Percentiles rank a stretch among this genome's conserved stretches.
Conservation (phyloP, 805 yeast species). For the Teunomyces cretensis region DNA sequence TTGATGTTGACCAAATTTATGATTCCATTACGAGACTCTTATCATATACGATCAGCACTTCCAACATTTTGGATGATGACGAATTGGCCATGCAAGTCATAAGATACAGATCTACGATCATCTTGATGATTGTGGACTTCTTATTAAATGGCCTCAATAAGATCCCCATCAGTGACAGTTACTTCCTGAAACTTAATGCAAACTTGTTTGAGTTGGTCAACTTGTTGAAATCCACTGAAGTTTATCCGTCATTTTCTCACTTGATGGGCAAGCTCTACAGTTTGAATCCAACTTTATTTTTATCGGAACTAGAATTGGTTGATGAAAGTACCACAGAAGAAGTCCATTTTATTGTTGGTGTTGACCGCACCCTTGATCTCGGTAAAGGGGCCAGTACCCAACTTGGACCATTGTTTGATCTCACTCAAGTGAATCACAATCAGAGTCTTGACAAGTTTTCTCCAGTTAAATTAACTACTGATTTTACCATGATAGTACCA, state of each 20-base stretch:
- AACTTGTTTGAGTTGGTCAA: slow-evolving; percentile 33
- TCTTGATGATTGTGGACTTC: slow-evolving; percentile 26
- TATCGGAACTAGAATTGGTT: slow-evolving; percentile 22
- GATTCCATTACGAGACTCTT: slow-evolving; percentile 27
- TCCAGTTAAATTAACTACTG: slow-evolving; percentile 31
- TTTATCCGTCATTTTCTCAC: slow-evolving; percentile 20
- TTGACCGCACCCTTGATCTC: slow-evolving; percentile 22
- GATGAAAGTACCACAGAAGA: slow-evolving; percentile 28
- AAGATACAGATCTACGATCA: slow-evolving; percentile 28
- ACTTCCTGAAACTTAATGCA: slow-evolving; percentile 23
- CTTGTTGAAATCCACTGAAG: slow-evolving; percentile 30
- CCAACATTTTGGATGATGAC: slow-evolving; percentile 28
- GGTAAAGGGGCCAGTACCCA: slow-evolving; percentile 11
- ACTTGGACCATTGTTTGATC: slow-evolving; percentile 23
- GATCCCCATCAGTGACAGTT: slow-evolving; percentile 35
- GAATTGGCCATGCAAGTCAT: slow-evolving; percentile 39
- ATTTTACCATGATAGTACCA: slow-evolving; percentile 34
- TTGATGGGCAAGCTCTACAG: slow-evolving; percentile 28
- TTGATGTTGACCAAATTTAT: slow-evolving; percentile 29
- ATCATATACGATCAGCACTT: slow-evolving; percentile 29
- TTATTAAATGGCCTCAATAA: slow-evolving; percentile 24
- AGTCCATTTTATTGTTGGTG: slow-evolving; percentile 31
- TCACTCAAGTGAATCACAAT: slow-evolving; percentile 26
- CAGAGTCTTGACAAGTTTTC: slow-evolving; percentile 14
- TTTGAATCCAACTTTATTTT: slow-evolving; percentile 28